phyloP scores from a whole-genome alignment of 2,329 filamentous ascomycete genomes.

The Leptographium flavum region DNA sequence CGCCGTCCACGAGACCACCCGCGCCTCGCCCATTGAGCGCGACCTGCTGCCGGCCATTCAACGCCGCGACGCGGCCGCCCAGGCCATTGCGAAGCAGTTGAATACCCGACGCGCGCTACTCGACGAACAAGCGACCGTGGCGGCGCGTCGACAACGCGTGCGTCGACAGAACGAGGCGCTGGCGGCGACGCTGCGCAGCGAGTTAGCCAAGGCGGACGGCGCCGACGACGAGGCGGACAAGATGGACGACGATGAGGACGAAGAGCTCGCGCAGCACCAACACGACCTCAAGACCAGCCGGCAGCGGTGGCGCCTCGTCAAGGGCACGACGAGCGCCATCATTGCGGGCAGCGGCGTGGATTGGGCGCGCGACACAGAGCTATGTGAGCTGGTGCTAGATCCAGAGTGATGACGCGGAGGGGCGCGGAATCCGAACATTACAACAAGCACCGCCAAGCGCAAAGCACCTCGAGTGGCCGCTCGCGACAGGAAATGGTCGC shows the following conservation, averaged over 20 bases:
- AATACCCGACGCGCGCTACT: slow-evolving; percentile 34
- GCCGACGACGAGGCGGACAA: slow-evolving; percentile 19
- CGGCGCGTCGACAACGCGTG: slow-evolving; percentile 41
- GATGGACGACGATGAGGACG: slow-evolving; percentile 1
- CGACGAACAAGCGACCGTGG: slow-evolving; percentile 38
- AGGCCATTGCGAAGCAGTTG: slow-evolving; percentile 45
- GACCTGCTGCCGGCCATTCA: slow-evolving; percentile 53
- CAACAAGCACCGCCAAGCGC: not conserved
- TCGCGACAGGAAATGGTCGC: too few relatives aligned
- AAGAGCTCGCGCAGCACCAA: slow-evolving; percentile 44
- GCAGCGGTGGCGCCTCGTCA: slow-evolving; percentile 59
- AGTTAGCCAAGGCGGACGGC: slow-evolving; percentile 30
- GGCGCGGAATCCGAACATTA: not conserved
- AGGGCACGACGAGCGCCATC: slow-evolving; percentile 63
- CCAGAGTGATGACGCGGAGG: slow-evolving; percentile 32
- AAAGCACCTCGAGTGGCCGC: not conserved
- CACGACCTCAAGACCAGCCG: slow-evolving; percentile 45
- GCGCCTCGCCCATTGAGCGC: slow-evolving; percentile 51
- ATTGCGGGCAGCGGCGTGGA: slow-evolving; percentile 72
- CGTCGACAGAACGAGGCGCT: slow-evolving; percentile 48
- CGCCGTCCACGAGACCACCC: slow-evolving; percentile 55
- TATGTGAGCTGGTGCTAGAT: slow-evolving; percentile 61
- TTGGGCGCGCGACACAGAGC: slow-evolving; percentile 56
- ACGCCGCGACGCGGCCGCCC: slow-evolving; percentile 52
- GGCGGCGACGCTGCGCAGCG: slow-evolving; percentile 49